Base-by-base conservation (phyloP, 164 flowering plant species). In the Echeveria elegans region DNA sequence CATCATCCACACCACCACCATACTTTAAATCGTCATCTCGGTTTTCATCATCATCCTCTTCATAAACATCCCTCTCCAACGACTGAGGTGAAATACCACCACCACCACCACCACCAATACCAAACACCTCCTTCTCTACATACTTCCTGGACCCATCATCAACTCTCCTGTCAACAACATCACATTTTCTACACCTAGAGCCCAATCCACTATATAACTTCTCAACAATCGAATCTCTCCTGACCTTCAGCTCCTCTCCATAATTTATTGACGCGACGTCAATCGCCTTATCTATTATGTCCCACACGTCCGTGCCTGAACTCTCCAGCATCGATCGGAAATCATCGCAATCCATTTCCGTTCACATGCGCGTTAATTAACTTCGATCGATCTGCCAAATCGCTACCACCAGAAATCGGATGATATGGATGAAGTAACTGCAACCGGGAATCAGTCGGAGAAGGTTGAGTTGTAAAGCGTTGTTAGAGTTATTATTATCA, bases 241-340 rank as follows among this genome's bases (percentile, higher is more conserved):
- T 82, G 11, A 61, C 62, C 77, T 71, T 86, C 81, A 95, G 64
- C 68, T 92, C 97, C 5, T 70, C 74, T 26, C 78, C 80, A 66
- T 75, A 77, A 70, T 95, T 97, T 53, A 59, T 28, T 0, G 80
- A 70, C 12, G 99, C 99, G 1, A 95, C 86, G 0, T 77, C 56
- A n/a, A 90, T 85, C 32, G 99, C 97, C 9, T 94, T 70, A n/a
- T 92, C 92, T 18, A 95, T 86, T 23, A 92, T 68, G n/a, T 74
- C 66, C 97, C 97, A 95, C 0, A 95, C 78, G 69, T 89, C 96
- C 3, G 82, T 86, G 2, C 88, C 85, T 0, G 92, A 71, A 21
- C 71, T 77, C 68, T 80, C 80, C 69, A 92, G 71, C 40, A 95
- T 75, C 62, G 83, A 62, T 67, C 96, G 72, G 45, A 95, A 82